These are phyloP conservation scores for Neurospora sp. DNA, from an alignment of 495 filamentous ascomycete genomes.

Conservation along the genomic window DNA sequence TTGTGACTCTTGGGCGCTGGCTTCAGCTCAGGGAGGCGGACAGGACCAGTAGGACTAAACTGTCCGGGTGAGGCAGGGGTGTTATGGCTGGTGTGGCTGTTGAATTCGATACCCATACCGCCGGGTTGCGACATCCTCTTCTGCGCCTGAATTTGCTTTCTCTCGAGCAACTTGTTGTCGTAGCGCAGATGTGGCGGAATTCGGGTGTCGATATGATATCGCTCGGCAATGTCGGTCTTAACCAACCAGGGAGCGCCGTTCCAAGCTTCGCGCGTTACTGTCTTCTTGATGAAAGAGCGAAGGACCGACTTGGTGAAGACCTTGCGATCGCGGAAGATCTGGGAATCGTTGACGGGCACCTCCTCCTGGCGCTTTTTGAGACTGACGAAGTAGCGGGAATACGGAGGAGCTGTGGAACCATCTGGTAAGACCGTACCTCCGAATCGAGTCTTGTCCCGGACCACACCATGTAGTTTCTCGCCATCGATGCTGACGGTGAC, in stretches of 20 bases:
- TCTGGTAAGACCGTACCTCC: constrained; percentile 46
- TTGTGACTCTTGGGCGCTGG: constrained; percentile 73
- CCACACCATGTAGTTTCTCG: constrained; percentile 63
- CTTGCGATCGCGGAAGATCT: constrained; percentile 80
- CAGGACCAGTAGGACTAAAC: constrained; percentile 34
- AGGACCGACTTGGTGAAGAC: constrained; percentile 93
- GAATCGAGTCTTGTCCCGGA: constrained; percentile 82
- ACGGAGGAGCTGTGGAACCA: constrained; percentile 54
- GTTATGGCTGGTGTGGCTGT: constrained; percentile 1
- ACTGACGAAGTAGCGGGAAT: constrained; percentile 72
- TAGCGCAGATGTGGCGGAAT: constrained; percentile 77
- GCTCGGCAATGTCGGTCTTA: constrained; percentile 71
- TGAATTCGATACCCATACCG: constrained; percentile 18
- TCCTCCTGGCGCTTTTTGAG: constrained; percentile 57
- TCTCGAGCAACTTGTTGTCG: constrained; percentile 65
- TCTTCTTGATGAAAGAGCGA: constrained; percentile 90
- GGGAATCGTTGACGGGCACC: constrained; percentile 70
- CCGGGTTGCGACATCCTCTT: constrained; percentile 53
- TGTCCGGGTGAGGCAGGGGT: constrained; percentile 8
- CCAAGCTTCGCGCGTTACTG: constrained; percentile 84
- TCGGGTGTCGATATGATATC: constrained; percentile 74
- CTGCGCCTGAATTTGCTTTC: constrained; percentile 56
- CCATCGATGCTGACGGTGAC: constrained; percentile 67
- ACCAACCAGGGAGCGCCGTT: constrained; percentile 92
- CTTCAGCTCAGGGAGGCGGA: constrained; percentile 63